phyloP scores from a whole-genome alignment of 371 early-diverging fungal species.

The Zancudomyces culisetae region DNA sequence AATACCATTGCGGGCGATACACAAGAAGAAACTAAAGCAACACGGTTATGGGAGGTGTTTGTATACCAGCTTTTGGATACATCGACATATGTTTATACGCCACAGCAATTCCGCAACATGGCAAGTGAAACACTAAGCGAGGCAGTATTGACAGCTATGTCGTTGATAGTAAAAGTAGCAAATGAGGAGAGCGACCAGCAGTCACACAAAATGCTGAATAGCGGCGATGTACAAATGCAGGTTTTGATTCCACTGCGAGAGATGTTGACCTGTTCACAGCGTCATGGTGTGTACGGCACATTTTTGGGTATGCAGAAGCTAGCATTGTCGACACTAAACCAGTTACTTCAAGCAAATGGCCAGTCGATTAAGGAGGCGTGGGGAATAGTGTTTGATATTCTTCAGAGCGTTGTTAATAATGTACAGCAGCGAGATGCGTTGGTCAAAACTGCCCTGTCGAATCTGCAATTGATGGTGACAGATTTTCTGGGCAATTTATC shows the following conservation, averaged over 20 bases:
- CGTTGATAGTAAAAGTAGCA: slow-evolving; percentile 5
- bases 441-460: slow-evolving; percentile 76
- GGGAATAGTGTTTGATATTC: slow-evolving; percentile 75
- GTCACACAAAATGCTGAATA: too few relatives aligned
- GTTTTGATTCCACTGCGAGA: slow-evolving; percentile 15
- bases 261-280: slow-evolving; percentile 10
- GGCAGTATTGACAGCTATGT: slow-evolving; percentile 52
- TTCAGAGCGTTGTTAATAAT: slow-evolving; percentile 31
- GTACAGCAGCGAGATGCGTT: slow-evolving; percentile 11
- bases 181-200: neutral
- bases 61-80: slow-evolving; percentile 60
- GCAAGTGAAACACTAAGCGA: slow-evolving; percentile 68
- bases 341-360: slow-evolving; percentile 73
- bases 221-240: slow-evolving; percentile 14
- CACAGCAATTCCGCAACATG: slow-evolving; percentile 46
- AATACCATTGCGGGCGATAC: slow-evolving; percentile 9
- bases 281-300: neutral
- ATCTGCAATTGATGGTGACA: slow-evolving; percentile 84
- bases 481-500: slow-evolving; percentile 72
- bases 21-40: slow-evolving; percentile 1
- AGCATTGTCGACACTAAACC: slow-evolving; percentile 74
- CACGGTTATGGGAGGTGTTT: slow-evolving; percentile 43
- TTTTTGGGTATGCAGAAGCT: slow-evolving; percentile 53
- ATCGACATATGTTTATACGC: slow-evolving; percentile 38
- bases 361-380: slow-evolving; percentile 71